These are phyloP conservation scores for Oryza meridionalis DNA, from an alignment of 176 grass and related monocot species.

Conservation along the genomic window DNA sequence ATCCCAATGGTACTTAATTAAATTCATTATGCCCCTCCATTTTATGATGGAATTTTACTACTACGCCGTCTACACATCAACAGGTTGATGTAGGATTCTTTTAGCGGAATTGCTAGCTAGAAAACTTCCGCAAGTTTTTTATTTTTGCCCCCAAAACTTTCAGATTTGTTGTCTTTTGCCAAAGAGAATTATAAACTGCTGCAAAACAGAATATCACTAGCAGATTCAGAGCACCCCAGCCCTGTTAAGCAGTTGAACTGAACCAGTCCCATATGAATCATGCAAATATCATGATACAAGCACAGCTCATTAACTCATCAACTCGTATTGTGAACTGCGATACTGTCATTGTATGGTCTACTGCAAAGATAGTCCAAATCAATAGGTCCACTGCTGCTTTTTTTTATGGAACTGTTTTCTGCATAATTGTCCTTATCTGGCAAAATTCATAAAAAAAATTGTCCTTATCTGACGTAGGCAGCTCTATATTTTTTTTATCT, in stretches of 20 bases:
- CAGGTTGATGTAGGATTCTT: background rate
- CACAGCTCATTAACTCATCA: background rate
- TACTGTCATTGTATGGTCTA: background rate
- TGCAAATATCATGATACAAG: background rate
- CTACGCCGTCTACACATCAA: background rate
- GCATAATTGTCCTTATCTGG: conserved; percentile 24
- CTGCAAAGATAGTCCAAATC: background rate
- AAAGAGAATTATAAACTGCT: background rate
- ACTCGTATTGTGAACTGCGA: background rate
- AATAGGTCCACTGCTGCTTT: background rate
- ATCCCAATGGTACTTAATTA: conserved; percentile 72
- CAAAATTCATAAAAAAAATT: no score
- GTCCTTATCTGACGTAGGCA: conserved; percentile 12
- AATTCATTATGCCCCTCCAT: background rate
- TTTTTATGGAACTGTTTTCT: conserved; percentile 12
- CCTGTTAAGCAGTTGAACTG: background rate
- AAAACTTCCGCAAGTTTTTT: no score
- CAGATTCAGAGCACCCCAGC: background rate
- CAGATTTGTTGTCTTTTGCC: background rate
- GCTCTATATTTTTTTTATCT: background rate
- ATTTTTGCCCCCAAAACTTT: no score
- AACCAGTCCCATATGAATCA: background rate
- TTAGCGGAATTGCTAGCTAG: background rate
- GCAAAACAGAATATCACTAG: background rate
- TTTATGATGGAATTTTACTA: background rate